phyloP scores from a whole-genome alignment of 768 basidiomycete species.

The Boletus huronensis region DNA sequence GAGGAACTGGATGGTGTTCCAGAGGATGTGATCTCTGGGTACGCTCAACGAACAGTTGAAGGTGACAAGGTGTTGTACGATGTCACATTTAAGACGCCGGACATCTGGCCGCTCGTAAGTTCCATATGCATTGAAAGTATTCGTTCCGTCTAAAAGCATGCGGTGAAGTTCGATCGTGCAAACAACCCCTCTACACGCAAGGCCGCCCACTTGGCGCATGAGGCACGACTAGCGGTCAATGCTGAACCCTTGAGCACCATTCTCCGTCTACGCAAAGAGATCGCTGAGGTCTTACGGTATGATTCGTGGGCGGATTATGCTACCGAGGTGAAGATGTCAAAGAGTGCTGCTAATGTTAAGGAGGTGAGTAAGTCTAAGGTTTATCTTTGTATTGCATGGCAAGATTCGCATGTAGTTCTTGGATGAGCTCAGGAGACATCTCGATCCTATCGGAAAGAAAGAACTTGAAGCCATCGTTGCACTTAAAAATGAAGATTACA shows the following conservation, averaged over 20 bases:
- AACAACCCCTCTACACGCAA: slow-evolving; percentile 64
- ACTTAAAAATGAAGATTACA: slow-evolving; percentile 71
- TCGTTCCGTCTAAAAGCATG: neutral
- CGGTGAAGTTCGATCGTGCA: slow-evolving; percentile 68
- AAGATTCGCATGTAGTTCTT: slow-evolving; percentile 51
- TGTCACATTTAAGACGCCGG: slow-evolving; percentile 78
- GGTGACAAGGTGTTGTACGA: slow-evolving; percentile 57
- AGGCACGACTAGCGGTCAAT: slow-evolving; percentile 64
- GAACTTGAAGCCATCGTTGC: slow-evolving; percentile 63
- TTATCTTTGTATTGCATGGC: neutral
- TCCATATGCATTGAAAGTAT: neutral
- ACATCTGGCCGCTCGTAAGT: slow-evolving; percentile 71
- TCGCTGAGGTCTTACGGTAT: slow-evolving; percentile 66
- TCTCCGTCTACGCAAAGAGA: slow-evolving; percentile 64
- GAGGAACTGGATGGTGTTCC: slow-evolving; percentile 82
- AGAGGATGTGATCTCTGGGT: slow-evolving; percentile 72
- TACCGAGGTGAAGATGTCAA: slow-evolving; percentile 82
- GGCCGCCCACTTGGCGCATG: slow-evolving; percentile 58
- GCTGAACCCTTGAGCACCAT: slow-evolving; percentile 65
- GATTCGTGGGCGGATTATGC: slow-evolving; percentile 79
- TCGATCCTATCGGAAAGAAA: slow-evolving; percentile 66
- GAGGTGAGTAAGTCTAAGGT: slow-evolving; percentile 37
- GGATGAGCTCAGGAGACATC: slow-evolving; percentile 64
- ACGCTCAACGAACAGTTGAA: slow-evolving; percentile 53
- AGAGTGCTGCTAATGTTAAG: slow-evolving; percentile 55